phyloP scores from a whole-genome alignment of 2,329 filamentous ascomycete genomes.

The Hypomyces rosellus region DNA sequence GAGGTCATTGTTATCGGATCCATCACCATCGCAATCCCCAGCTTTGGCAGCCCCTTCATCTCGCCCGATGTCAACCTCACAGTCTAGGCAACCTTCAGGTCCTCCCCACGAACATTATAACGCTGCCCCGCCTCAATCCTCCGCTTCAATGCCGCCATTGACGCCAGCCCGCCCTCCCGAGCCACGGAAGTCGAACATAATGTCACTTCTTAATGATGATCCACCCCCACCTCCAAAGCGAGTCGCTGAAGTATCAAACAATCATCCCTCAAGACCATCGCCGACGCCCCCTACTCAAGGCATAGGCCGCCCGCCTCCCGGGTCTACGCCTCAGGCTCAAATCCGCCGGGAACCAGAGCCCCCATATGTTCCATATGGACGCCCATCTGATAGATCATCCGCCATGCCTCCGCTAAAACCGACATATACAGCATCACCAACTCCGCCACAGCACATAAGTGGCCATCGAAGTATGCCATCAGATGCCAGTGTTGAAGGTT shows the following conservation, averaged over 20 bases:
- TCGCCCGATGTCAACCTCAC: conserved; percentile 32
- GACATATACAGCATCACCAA: conserved; percentile 43
- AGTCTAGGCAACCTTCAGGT: conserved; percentile 27
- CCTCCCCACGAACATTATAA: conserved; percentile 26
- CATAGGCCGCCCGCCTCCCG: conserved; percentile 36
- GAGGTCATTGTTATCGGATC: conserved; percentile 35
- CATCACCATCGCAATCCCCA: conserved; percentile 31
- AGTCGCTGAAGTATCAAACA: conserved; percentile 39
- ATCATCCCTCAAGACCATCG: conserved; percentile 34
- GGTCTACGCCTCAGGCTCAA: conserved; percentile 33
- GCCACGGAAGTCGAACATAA: conserved; percentile 55
- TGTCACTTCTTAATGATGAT: conserved; percentile 58
- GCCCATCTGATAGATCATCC: conserved; percentile 30
- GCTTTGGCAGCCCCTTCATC: conserved; percentile 32
- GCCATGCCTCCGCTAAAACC: conserved; percentile 52
- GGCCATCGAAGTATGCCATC: conserved; percentile 36
- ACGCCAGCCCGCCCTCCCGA: conserved; percentile 39
- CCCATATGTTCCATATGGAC: conserved; percentile 41
- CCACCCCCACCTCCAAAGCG: conserved; percentile 46
- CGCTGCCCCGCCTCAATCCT: conserved; percentile 21
- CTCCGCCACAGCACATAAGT: conserved; percentile 39
- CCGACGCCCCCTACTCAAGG: conserved; percentile 44
- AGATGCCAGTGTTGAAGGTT: conserved; percentile 38
- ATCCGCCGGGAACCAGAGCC: conserved; percentile 45
- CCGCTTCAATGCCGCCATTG: conserved; percentile 23